A percentile compares a stretch with the other conserved stretches of the same genome.
Evolutionary conservation across 1,284 basidiomycete species (phyloP).

Genomic region (Puccinia novopanici): DNA sequence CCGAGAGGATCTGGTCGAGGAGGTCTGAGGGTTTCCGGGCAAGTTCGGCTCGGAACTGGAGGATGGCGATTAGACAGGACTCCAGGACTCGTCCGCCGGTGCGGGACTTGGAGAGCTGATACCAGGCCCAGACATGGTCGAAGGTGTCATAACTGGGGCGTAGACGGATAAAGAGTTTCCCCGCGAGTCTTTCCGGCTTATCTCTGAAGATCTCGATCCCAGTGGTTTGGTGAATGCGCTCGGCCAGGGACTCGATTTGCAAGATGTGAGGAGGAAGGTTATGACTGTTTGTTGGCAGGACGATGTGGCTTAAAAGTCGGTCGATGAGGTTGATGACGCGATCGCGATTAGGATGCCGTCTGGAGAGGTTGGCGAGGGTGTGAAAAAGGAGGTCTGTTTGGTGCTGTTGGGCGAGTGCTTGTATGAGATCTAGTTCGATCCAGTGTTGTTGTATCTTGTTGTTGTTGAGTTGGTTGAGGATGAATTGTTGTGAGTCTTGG

Average conservation of each 20-base stretch:
- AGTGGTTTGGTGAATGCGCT: conserved; percentile 18
- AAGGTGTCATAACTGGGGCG: neutral
- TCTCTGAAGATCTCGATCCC: conserved; percentile 19
- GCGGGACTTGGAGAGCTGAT: conserved; percentile 20
- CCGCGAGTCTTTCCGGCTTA: neutral
- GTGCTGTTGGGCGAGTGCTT: neutral
- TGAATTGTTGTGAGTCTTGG: neutral
- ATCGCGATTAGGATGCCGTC: neutral
- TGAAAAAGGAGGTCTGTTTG: conserved; percentile 6
- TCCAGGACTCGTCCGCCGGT: neutral
- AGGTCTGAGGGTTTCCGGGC: neutral
- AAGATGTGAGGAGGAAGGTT: neutral
- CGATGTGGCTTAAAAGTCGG: neutral
- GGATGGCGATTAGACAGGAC: neutral
- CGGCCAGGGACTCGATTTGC: neutral
- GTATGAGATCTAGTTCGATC: conserved; percentile 21
- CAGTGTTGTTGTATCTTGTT: conserved; percentile 15
- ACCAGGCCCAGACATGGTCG: conserved; percentile 24
- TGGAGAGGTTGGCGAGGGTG: conserved; percentile 1
- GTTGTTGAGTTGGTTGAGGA: conserved; percentile 4
- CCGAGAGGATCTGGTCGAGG: neutral
- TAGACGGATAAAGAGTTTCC: conserved; percentile 10
- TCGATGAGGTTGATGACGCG: conserved; percentile 5
- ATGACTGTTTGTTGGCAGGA: neutral
- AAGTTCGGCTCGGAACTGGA: neutral